These are phyloP conservation scores for Diaporthe citri DNA, from an alignment of 2,329 filamentous ascomycete genomes.

Conservation along the genomic window DNA sequence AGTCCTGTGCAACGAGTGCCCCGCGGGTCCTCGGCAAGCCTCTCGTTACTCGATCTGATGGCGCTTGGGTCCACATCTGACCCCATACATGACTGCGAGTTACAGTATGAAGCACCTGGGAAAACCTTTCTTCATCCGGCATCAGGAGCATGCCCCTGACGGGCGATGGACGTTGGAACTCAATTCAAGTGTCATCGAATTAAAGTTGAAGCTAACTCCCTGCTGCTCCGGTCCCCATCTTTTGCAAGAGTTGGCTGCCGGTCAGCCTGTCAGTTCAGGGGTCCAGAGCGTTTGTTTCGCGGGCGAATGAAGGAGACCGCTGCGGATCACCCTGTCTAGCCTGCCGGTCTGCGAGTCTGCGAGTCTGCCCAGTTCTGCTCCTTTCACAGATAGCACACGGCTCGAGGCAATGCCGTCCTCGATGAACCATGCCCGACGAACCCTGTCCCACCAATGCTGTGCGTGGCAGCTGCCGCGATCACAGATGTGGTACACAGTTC, in stretches of 20 bases:
- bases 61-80: neutral
- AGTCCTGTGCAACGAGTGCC: constrained; percentile 7
- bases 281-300: constrained; percentile 13
- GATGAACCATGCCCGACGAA: neutral
- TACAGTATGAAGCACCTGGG: neutral
- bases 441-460: neutral
- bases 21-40: constrained; percentile 6
- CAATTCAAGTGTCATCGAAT: constrained; percentile 31
- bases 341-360: neutral
- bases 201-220: constrained; percentile 33
- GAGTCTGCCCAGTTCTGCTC: neutral
- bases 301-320: neutral
- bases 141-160: neutral
- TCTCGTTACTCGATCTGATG: constrained; percentile 3
- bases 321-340: neutral
- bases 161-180: constrained; percentile 12
- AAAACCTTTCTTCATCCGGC: neutral
- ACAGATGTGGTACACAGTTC: constrained; percentile 10
- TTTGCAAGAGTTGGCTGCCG: constrained; percentile 6
- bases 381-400: neutral
- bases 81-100: neutral
- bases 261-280: neutral
- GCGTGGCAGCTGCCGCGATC: neutral
- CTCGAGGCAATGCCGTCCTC: neutral
- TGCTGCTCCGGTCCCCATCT: neutral